Evolutionary conservation across 1,139 yeast species (phyloP).

Genomic region (Lodderomyces metapsilosis): DNA sequence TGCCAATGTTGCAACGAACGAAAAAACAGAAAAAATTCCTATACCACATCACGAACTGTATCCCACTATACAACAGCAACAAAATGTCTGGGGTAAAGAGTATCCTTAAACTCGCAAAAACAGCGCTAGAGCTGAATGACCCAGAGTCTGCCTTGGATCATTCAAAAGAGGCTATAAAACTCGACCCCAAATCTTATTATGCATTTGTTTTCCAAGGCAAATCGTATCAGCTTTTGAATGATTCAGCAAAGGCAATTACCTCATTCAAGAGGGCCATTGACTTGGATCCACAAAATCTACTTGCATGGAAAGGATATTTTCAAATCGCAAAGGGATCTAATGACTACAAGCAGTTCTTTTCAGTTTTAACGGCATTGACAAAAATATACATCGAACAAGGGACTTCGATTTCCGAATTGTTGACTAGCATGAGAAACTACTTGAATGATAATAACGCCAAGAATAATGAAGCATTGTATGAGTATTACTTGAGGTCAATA

Average conservation of each 20-base stretch:
- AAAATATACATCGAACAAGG: slow-evolving; percentile 29
- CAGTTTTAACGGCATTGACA: slow-evolving; percentile 30
- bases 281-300: slow-evolving; percentile 51
- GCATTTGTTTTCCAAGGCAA: slow-evolving; percentile 68
- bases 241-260: slow-evolving; percentile 42
- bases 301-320: slow-evolving; percentile 83
- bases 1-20: too few relatives aligned
- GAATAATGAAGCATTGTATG: slow-evolving; percentile 32
- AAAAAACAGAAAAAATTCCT: not conserved
- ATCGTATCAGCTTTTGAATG: slow-evolving; percentile 45
- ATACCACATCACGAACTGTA: too few relatives aligned
- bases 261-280: slow-evolving; percentile 57
- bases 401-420: slow-evolving; percentile 42
- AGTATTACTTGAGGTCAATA: slow-evolving; percentile 49
- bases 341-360: slow-evolving; percentile 49
- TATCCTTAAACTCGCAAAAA: slow-evolving; percentile 57
- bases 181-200: slow-evolving; percentile 59
- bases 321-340: slow-evolving; percentile 35
- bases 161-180: slow-evolving; percentile 49
- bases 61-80: not conserved
- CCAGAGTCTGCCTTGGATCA: slow-evolving; percentile 56
- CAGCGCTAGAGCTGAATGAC: slow-evolving; percentile 55
- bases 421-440: slow-evolving; percentile 47
- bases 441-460: slow-evolving; percentile 34
- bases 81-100: slow-evolving; percentile 35